These are phyloP conservation scores for barrel medic (Medicago truncatula) DNA, from an alignment of 306 rosid species.

Conservation along the genomic window DNA sequence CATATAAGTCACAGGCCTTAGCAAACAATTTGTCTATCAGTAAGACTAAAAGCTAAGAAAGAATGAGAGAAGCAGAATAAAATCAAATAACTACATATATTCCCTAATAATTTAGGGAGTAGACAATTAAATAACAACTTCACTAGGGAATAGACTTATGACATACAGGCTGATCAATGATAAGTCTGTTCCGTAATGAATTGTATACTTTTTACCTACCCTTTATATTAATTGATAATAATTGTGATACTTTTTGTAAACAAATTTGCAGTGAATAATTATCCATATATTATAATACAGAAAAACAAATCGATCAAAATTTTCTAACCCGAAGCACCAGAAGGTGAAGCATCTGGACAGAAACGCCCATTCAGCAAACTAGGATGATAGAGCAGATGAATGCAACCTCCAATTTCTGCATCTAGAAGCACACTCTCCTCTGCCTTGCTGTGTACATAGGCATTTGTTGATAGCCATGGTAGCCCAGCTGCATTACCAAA, in stretches of 20 bases:
- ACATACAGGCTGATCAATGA: constrained; percentile 12
- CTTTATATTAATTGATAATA: constrained; percentile 26
- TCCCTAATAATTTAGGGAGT: too few species aligned
- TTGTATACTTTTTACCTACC: constrained; percentile 2
- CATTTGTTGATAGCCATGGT: constrained; percentile 90
- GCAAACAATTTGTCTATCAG: constrained; percentile 19
- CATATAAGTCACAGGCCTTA: constrained; percentile 8
- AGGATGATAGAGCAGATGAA: constrained; percentile 97
- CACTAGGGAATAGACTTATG: too few species aligned
- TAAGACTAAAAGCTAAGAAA: constrained; percentile 18
- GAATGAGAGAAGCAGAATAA: constrained; percentile 23
- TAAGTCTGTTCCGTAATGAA: constrained; percentile 33
- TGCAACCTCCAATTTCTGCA: constrained; percentile 87
- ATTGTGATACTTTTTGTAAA: constrained; percentile 13
- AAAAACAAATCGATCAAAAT: constrained; percentile 33
- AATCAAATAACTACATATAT: background rate
- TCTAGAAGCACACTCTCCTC: constrained; percentile 86
- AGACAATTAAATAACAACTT: too few species aligned
- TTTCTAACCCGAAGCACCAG: constrained; percentile 84
- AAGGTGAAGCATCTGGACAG: constrained; percentile 99
- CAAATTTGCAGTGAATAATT: constrained; percentile 18
- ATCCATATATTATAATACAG: constrained; percentile 23
- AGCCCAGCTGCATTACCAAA: constrained; percentile 94
- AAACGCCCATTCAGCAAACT: constrained; percentile 91
- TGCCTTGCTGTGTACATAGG: constrained; percentile 67